These are phyloP conservation scores for Plectranthus barbatus DNA, from an alignment of 257 asterid genomes.

Conservation along the genomic window DNA sequence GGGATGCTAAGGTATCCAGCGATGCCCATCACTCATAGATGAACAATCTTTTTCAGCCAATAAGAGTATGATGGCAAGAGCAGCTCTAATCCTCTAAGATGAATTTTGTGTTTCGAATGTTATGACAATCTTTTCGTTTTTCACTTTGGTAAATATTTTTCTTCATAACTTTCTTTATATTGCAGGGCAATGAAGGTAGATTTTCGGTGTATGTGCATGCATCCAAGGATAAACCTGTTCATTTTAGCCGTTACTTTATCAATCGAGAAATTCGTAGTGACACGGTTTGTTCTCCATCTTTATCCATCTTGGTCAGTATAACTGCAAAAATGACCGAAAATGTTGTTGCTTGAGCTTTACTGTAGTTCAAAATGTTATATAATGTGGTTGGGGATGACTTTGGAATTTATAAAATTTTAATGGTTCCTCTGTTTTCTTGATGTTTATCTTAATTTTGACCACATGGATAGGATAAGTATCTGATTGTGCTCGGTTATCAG, in stretches of 20 bases:
- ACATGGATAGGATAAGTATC: not conserved
- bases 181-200: slow-evolving; percentile 95
- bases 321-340: not conserved
- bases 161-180: slow-evolving; percentile 11
- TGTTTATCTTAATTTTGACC: not conserved
- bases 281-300: slow-evolving; percentile 43
- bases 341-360: not conserved
- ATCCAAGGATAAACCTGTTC: slow-evolving; percentile 83
- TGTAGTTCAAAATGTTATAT: not conserved
- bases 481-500: not conserved
- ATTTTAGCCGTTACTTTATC: slow-evolving; percentile 91
- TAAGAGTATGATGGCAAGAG: not conserved
- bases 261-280: slow-evolving; percentile 88
- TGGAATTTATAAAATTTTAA: not conserved
- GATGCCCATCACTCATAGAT: not conserved
- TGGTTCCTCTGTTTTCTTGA: not conserved
- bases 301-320: not conserved
- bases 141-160: not conserved
- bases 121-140: not conserved
- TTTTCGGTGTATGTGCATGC: slow-evolving; percentile 97
- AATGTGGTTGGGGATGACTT: not conserved
- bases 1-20: not conserved
- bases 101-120: not conserved
- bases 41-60: not conserved
- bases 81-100: not conserved